Evolutionary conservation across 2,329 filamentous ascomycete genomes (phyloP), one percentile per base, ranked within the genome.

Genomic region (Fusarium secorum): DNA sequence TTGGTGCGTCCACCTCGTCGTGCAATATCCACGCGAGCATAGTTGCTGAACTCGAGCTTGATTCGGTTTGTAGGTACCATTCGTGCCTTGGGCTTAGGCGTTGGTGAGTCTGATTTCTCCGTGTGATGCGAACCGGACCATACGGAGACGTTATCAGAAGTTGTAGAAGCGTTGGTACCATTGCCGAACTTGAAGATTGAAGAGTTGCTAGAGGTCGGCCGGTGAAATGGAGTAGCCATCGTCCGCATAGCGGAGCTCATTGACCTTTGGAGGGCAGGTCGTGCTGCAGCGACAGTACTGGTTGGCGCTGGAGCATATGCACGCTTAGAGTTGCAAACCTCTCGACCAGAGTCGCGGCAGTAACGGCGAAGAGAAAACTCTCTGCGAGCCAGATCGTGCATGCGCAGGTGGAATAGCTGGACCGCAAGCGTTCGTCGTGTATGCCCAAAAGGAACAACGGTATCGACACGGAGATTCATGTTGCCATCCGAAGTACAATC

Each of bases 11-110:
- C 86, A 46, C 86, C 84, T 73, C 89, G 90, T 54, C 93, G 89
- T 73, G 88, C 90, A 54, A 99, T 83, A 71, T 97, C 93, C 42
- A 98, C 90, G 75, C 96, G 94, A 4, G 95, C 95, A 79, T 99
- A 99, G 83, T 98, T 99, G 72, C 94, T 97, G 79, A 98, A 99
- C 79, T 98, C 95, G 36, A 99, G 87, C 81, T 94, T 93, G 79
- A 95, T 92, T 38, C 88, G 91, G 79, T 97, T 94, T 63, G 91
- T 93, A 22, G 93, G 88, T 46, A 85, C 77, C 57, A 81, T 76
- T 44, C 75, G 75, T 42, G 81, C 80, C 58, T 79, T 83, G 28
- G 79, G 76, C 61, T 78, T 78, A 32, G 74, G 64, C 39, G 77
- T 76, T 55, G 73, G 67, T 42, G 69, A 64, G 56, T 67, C 68